phyloP scores from a whole-genome alignment of 1,284 basidiomycete genomes.

The Puccinia polysora region DNA sequence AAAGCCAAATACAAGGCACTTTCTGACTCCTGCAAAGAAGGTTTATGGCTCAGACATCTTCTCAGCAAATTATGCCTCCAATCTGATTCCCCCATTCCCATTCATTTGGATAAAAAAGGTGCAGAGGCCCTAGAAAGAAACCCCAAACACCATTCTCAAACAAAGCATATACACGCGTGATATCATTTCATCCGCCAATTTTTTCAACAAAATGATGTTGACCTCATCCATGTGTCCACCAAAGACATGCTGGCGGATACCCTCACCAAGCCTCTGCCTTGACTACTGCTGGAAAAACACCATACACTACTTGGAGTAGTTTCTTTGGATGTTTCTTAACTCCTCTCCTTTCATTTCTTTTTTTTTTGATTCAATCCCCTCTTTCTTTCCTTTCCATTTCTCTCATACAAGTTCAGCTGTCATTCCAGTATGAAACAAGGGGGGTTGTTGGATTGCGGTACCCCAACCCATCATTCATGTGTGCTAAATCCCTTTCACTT shows the following conservation, averaged over 20 bases:
- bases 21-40: constrained; percentile 10
- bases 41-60: not conserved
- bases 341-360: too few relatives aligned
- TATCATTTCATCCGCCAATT: constrained; percentile 8
- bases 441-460: too few relatives aligned
- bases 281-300: too few relatives aligned
- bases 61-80: constrained; percentile 4
- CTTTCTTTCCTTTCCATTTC: too few relatives aligned
- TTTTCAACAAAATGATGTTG: not conserved
- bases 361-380: too few relatives aligned
- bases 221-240: not conserved
- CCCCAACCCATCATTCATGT: too few relatives aligned
- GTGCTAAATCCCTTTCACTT: too few relatives aligned
- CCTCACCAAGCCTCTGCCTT: constrained; percentile 10
- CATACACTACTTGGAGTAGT: too few relatives aligned
- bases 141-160: not conserved
- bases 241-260: constrained; percentile 17
- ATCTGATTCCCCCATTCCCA: not conserved
- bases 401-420: too few relatives aligned
- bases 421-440: too few relatives aligned
- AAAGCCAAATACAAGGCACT: too few relatives aligned
- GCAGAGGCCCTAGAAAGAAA: not conserved
- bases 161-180: constrained; percentile 5
- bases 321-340: too few relatives aligned
- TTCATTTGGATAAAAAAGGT: constrained; percentile 10